Evolutionary conservation across 495 filamentous ascomycete genomes (phyloP).

Genomic region (Hypoxylon crocopeplum): DNA sequence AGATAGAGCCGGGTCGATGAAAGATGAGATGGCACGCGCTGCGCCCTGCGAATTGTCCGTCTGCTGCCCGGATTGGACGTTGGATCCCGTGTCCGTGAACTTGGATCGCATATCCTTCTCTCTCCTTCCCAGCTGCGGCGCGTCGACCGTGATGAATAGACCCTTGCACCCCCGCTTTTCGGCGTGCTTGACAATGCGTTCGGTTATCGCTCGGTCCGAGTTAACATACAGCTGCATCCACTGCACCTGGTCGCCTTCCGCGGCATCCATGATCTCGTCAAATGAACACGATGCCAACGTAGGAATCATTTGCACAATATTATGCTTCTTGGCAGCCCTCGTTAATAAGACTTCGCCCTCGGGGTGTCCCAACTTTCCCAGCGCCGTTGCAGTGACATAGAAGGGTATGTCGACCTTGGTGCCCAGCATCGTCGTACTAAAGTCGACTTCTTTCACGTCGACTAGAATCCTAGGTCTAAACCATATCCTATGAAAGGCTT

Average conservation of each 20-base stretch:
- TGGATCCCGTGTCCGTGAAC: slow-evolving; percentile 84
- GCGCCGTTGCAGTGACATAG: slow-evolving; percentile 90
- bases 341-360: slow-evolving; percentile 94
- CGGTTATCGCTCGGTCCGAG: slow-evolving; percentile 90
- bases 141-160: slow-evolving; percentile 98
- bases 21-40: slow-evolving; percentile 86
- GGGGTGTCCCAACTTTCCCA: slow-evolving; percentile 87
- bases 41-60: slow-evolving; percentile 91
- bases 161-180: slow-evolving; percentile 93
- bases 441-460: slow-evolving; percentile 85
- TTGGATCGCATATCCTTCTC: slow-evolving; percentile 97
- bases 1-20: slow-evolving; percentile 89
- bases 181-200: slow-evolving; percentile 88
- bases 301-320: slow-evolving; percentile 95
- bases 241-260: slow-evolving; percentile 80
- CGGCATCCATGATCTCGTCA: slow-evolving; percentile 93
- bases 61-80: slow-evolving; percentile 74
- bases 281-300: slow-evolving; percentile 98
- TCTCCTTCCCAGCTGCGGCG: slow-evolving; percentile 90
- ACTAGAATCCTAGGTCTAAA: slow-evolving; percentile 87
- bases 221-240: slow-evolving; percentile 99
- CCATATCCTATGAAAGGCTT: slow-evolving; percentile 97
- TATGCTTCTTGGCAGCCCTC: slow-evolving; percentile 78
- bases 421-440: slow-evolving; percentile 89
- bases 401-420: slow-evolving; percentile 82